phyloP scores from a whole-genome alignment of 148 eudicot genomes.

The Chenopodium quinoa region DNA sequence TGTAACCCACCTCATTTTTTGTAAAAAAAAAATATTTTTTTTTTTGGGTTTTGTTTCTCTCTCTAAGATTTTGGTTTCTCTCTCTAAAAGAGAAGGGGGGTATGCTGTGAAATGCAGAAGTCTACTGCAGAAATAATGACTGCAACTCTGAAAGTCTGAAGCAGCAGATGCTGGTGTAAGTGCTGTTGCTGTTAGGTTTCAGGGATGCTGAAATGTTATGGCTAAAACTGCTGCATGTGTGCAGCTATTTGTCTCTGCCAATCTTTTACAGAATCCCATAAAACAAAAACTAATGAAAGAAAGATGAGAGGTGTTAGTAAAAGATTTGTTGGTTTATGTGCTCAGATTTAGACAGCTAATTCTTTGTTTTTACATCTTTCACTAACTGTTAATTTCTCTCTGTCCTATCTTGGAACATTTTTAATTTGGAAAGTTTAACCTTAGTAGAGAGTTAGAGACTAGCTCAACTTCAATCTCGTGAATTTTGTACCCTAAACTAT shows the following conservation, averaged over 20 bases:
- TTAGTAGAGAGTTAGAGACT: too few species aligned
- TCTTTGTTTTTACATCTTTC: conserved; percentile 1
- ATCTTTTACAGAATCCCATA: conserved; percentile 59
- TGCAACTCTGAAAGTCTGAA: conserved; percentile 34
- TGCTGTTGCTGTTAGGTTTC: conserved; percentile 30
- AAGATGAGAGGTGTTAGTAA: too few species aligned
- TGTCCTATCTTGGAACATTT: not conserved
- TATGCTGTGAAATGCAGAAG: not conserved
- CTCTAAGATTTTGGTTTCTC: conserved; percentile 9
- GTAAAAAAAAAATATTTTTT: not conserved
- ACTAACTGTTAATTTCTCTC: conserved; percentile 2
- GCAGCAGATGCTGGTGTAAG: too few species aligned
- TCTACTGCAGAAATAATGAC: conserved; percentile 39
- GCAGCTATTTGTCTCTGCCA: conserved; percentile 85
- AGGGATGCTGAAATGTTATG: conserved; percentile 16
- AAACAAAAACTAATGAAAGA: conserved; percentile 35
- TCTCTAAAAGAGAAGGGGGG: not conserved
- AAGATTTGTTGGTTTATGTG: conserved; percentile 14
- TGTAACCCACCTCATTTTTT: conserved; percentile 1
- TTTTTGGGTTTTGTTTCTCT: conserved; percentile 15
- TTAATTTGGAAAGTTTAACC: too few species aligned
- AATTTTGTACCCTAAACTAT: too few species aligned
- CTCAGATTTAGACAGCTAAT: conserved; percentile 21
- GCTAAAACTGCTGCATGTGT: conserved; percentile 32
- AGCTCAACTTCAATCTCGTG: too few species aligned